Evolutionary conservation across 352 stramenopile species (phyloP).

Genomic region (Phytophthora megakarya): DNA sequence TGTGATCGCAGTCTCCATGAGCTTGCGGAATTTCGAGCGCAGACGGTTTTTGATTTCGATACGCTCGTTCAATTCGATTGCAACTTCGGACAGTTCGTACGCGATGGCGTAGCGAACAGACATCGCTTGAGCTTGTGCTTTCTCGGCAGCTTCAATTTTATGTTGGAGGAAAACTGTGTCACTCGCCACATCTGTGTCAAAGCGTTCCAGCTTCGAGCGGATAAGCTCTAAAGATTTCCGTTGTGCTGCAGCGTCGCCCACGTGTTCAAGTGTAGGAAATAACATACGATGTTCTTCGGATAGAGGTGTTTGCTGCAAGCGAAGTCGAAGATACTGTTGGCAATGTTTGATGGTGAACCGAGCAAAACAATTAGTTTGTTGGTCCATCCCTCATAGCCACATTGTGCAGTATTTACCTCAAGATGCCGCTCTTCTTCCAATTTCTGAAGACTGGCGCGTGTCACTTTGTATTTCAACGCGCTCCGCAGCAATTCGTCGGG

Average conservation of each 20-base stretch:
- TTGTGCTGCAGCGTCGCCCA: constrained; percentile 39
- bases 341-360: neutral
- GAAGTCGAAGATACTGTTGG: constrained; percentile 70
- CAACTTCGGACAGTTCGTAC: constrained; percentile 67
- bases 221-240: constrained; percentile 60
- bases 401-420: constrained; percentile 42
- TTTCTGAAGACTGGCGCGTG: constrained; percentile 51
- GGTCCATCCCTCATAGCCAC: neutral
- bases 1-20: constrained; percentile 49
- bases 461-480: constrained; percentile 72
- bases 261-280: constrained; percentile 68
- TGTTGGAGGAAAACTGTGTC: constrained; percentile 71
- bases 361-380: neutral
- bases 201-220: constrained; percentile 57
- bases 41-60: constrained; percentile 47
- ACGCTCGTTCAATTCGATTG: constrained; percentile 69
- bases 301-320: constrained; percentile 62
- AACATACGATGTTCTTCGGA: constrained; percentile 68
- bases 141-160: constrained; percentile 81
- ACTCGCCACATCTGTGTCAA: constrained; percentile 70
- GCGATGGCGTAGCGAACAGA: constrained; percentile 54
- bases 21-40: constrained; percentile 50
- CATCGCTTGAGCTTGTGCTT: constrained; percentile 55
- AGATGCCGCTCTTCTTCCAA: constrained; percentile 76
- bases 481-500: constrained; percentile 46